phyloP scores from a whole-genome alignment of 2,329 filamentous ascomycete genomes.

The Verticillium tricorpus region DNA sequence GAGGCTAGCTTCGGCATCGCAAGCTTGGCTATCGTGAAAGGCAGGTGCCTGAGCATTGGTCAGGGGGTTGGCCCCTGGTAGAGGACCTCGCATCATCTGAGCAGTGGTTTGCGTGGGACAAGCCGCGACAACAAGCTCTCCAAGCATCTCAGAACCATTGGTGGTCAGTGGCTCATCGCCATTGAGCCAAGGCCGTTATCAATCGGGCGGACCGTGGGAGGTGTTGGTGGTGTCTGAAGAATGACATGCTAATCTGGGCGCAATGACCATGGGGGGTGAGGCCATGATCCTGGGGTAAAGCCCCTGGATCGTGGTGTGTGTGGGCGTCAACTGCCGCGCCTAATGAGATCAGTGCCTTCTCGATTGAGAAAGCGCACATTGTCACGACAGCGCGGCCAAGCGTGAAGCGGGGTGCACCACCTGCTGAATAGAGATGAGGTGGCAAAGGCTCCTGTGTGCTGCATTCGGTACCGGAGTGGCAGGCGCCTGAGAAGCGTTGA shows the following conservation, averaged over 20 bases:
- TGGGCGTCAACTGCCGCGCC: neutral
- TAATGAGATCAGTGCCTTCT: neutral
- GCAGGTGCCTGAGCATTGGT: neutral
- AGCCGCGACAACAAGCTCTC: neutral
- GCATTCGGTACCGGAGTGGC: neutral
- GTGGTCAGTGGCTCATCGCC: neutral
- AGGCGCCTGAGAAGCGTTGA: neutral
- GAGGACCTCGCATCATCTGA: neutral
- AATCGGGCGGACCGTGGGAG: neutral
- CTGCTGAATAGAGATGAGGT: neutral
- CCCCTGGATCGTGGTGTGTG: neutral
- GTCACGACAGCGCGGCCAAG: neutral
- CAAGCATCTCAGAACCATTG: neutral
- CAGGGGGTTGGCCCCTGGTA: neutral
- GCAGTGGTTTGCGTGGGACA: neutral
- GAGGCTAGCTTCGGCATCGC: neutral
- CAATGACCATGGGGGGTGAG: neutral
- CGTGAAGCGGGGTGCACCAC: neutral
- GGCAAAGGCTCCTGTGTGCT: neutral
- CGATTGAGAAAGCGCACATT: neutral
- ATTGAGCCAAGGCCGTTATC: neutral
- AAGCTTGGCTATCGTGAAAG: neutral
- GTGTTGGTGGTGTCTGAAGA: neutral
- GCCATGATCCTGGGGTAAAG: neutral
- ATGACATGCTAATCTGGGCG: neutral